phyloP scores from a whole-genome alignment of 1,284 basidiomycete genomes.

The Agaricales sp. region DNA sequence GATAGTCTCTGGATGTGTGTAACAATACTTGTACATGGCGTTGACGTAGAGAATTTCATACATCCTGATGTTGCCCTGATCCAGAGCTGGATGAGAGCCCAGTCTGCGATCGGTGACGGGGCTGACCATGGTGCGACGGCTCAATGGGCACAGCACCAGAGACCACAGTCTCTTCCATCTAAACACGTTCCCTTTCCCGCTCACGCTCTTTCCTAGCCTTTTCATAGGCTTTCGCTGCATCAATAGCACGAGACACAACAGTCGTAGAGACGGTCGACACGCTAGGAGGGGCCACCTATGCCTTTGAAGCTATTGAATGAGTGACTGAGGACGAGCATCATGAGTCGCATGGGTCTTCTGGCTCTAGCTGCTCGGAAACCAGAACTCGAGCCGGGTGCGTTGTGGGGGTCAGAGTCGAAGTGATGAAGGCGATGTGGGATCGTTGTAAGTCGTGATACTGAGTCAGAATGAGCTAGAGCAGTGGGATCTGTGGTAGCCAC shows the following conservation, averaged over 20 bases:
- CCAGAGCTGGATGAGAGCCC: too few relatives aligned
- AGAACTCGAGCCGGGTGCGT: not conserved
- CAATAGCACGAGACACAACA: not conserved
- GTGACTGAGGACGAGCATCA: not conserved
- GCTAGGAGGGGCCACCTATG: not conserved
- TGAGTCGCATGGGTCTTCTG: not conserved
- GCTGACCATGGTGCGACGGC: too few relatives aligned
- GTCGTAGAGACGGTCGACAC: not conserved
- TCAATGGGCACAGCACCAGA: too few relatives aligned
- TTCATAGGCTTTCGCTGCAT: not conserved
- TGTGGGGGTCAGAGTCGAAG: not conserved
- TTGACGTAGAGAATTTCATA: slow-evolving; percentile 51
- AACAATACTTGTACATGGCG: slow-evolving; percentile 40
- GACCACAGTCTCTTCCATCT: too few relatives aligned
- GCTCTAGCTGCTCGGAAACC: too few relatives aligned
- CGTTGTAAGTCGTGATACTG: not conserved
- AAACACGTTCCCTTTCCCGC: not conserved
- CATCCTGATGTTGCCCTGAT: slow-evolving; percentile 37
- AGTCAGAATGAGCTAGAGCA: not conserved
- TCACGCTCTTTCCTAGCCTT: not conserved
- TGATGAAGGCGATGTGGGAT: not conserved
- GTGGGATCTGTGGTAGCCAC: not conserved
- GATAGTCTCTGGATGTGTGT: slow-evolving; percentile 34
- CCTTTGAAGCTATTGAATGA: not conserved
- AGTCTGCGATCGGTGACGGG: too few relatives aligned